Base-by-base conservation (phyloP, 805 yeast genomes). In the Candida awuae region DNA sequence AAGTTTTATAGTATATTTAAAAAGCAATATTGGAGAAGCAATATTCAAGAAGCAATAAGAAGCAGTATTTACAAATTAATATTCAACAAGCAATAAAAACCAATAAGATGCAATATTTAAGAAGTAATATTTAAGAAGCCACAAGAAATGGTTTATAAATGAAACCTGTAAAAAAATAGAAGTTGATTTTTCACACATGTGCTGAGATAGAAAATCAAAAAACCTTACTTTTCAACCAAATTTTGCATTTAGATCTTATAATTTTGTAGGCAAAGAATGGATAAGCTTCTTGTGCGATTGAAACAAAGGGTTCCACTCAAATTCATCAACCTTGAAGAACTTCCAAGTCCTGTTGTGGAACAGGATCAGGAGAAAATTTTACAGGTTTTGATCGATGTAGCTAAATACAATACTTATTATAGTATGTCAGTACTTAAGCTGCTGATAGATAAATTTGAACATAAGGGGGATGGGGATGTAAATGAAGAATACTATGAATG, bases 391-490 rank as follows among this genome's bases (percentile, higher is more conserved):
- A 15, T 17, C 4, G 47, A 40, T 15, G 55, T 65, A 13, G 42
- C 62, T 2, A 35, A 44, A 4, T 34, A 50, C n/a, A 80, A 80
- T 53, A 65, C 73, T 10, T 66, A 66, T 55, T 80, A 80, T 49
- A 66, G 66, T 32, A 72, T 70, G 48, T 43, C 50, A 6, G 66
- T 77, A 23, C 47, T 77, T 10, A 66, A 70, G 36, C 54, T 50
- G 15, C 58, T 74, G 15, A 62, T 78, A 27, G 54, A 51, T 1
- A 19, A 37, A 10, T 39, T 63, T 20, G 75, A 70, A 21, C 6
- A 21, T 32, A 22, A 26, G 3, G 40, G 32, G 14, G 29, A 21
- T 1, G 21, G 51, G 6, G 62, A 56, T 5, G 41, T 62, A 0
- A 62, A 64, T 18, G 67, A 72, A 38, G 73, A 63, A 8, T 31